A percentile compares a stretch with the other conserved stretches of the same genome.
These are phyloP conservation scores for Prunus mira DNA, from an alignment of 306 rosid species.

Conservation along the genomic window DNA sequence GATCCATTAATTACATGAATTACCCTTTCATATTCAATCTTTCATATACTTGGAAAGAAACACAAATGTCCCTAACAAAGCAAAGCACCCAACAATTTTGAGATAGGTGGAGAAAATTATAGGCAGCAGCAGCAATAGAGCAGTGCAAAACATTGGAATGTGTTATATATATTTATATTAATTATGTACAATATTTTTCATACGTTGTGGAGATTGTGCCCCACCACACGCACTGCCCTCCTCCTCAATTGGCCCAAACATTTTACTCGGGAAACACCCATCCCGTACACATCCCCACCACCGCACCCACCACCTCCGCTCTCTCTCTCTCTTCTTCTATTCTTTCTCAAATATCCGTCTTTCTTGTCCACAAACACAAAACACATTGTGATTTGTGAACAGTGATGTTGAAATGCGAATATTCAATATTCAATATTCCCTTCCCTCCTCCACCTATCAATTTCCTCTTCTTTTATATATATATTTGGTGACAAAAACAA, in stretches of 20 bases:
- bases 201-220: slow-evolving; percentile 22
- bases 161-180: background rate
- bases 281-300: slow-evolving; percentile 25
- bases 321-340: slow-evolving; percentile 8
- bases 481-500: slow-evolving; percentile 26
- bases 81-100: slow-evolving; percentile 28
- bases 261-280: slow-evolving; percentile 39
- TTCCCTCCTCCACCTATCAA: background rate
- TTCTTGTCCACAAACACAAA: slow-evolving; percentile 39
- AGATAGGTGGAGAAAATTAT: slow-evolving; percentile 42
- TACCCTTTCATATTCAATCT: background rate
- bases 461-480: background rate
- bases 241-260: slow-evolving; percentile 10
- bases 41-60: background rate
- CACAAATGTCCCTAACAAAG: slow-evolving; percentile 26
- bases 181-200: background rate
- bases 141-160: slow-evolving; percentile 50
- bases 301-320: slow-evolving; percentile 8
- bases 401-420: background rate
- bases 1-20: background rate
- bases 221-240: slow-evolving; percentile 59
- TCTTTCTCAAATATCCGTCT: slow-evolving; percentile 52
- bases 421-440: background rate
- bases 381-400: background rate
- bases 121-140: slow-evolving; percentile 43